A percentile compares a stretch with the other conserved stretches of the same genome.
phyloP scores from a whole-genome alignment of 495 filamentous ascomycete species.

The Talaromyces borbonicus region DNA sequence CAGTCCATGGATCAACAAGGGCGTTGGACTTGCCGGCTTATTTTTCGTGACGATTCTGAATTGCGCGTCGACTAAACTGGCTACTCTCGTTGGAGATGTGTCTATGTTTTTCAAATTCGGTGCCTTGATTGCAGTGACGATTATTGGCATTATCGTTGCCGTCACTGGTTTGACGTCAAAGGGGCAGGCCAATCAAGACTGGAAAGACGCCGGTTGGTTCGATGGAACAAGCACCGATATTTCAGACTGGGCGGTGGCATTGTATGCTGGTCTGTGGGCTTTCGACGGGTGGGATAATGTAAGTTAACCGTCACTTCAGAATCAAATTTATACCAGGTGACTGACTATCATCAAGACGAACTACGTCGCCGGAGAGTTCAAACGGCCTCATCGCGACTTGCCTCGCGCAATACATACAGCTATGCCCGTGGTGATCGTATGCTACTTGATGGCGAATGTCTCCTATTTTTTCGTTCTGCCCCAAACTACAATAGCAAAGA shows the following conservation, averaged over 20 bases:
- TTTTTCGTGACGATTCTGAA: conserved; percentile 72
- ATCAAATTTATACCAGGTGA: neutral
- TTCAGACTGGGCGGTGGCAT: conserved; percentile 77
- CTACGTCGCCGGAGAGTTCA: conserved; percentile 94
- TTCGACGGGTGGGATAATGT: conserved; percentile 99
- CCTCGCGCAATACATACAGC: conserved; percentile 94
- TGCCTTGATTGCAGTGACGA: conserved; percentile 74
- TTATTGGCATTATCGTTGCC: conserved; percentile 85
- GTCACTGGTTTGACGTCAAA: conserved; percentile 69
- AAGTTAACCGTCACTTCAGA: conserved; percentile 23
- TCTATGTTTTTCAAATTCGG: conserved; percentile 97
- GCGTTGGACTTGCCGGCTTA: conserved; percentile 69
- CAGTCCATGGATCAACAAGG: conserved; percentile 85
- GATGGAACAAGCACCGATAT: conserved; percentile 70
- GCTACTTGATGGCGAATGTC: conserved; percentile 83
- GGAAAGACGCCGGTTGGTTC: conserved; percentile 86
- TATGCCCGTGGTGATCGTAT: conserved; percentile 86
- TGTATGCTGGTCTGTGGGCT: conserved; percentile 95
- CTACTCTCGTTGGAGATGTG: conserved; percentile 72
- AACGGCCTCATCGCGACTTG: conserved; percentile 79
- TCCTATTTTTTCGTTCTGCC: conserved; percentile 95
- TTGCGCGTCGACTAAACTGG: conserved; percentile 80
- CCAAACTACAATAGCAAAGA: conserved; percentile 61
- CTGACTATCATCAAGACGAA: conserved; percentile 58
- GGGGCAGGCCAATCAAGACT: conserved; percentile 69